Evolutionary conservation across 2,329 filamentous ascomycete genomes (phyloP).

Genomic region (Calonectria fujianensis): DNA sequence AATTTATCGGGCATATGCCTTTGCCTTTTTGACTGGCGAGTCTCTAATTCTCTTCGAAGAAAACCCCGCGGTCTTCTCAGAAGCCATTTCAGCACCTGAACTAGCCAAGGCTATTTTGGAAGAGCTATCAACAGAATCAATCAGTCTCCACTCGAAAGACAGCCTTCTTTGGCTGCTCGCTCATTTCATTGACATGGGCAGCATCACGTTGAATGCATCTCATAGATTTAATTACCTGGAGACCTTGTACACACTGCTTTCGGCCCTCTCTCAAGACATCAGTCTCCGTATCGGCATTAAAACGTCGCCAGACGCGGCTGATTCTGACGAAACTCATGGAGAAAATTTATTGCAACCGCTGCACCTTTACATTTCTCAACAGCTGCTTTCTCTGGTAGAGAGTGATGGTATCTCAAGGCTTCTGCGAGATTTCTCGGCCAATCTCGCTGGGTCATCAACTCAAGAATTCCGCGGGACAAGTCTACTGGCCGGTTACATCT

Average conservation of each 20-base stretch:
- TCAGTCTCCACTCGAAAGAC: conserved; percentile 58
- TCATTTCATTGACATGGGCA: conserved; percentile 77
- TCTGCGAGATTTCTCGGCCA: conserved; percentile 59
- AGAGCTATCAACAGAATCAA: conserved; percentile 56
- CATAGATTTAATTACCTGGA: conserved; percentile 67
- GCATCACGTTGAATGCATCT: conserved; percentile 58
- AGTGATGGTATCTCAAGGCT: conserved; percentile 80
- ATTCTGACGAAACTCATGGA: conserved; percentile 43
- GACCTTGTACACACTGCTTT: conserved; percentile 73
- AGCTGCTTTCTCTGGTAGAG: conserved; percentile 83
- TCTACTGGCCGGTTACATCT: conserved; percentile 87
- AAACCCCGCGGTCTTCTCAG: conserved; percentile 61
- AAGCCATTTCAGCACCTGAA: conserved; percentile 61
- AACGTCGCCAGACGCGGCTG: conserved; percentile 29
- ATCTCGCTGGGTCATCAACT: conserved; percentile 55
- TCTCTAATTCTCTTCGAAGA: conserved; percentile 65
- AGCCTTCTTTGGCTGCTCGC: conserved; percentile 79
- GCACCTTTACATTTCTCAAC: conserved; percentile 76
- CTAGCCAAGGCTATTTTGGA: conserved; percentile 66
- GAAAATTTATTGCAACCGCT: conserved; percentile 57
- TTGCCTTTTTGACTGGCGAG: conserved; percentile 51
- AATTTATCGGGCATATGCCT: conserved; percentile 53
- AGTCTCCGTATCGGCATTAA: conserved; percentile 63
- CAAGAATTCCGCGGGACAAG: conserved; percentile 69
- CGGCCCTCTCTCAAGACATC: conserved; percentile 71